Conservation (phyloP, 1,139 yeast species). For the Schizosaccharomyces versatilis region DNA sequence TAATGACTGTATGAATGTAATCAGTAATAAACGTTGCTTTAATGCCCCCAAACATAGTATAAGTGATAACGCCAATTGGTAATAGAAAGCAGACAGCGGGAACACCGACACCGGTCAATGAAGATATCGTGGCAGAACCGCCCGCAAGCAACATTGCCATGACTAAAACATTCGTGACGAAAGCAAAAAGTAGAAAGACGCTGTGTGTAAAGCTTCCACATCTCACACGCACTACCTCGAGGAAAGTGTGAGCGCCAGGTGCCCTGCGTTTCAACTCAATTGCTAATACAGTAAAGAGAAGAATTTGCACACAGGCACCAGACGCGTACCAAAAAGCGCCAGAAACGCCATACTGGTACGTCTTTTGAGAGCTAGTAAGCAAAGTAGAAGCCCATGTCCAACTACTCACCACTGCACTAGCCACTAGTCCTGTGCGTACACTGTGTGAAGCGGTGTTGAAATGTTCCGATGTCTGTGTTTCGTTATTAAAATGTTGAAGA, state of each 20-base stretch:
- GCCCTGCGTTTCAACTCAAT: slow-evolving; percentile 52
- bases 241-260: slow-evolving; percentile 55
- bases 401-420: slow-evolving; percentile 70
- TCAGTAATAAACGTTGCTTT: slow-evolving; percentile 80
- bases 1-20: slow-evolving; percentile 44
- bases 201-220: slow-evolving; percentile 51
- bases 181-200: slow-evolving; percentile 52
- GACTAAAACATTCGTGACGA: slow-evolving; percentile 69
- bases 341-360: slow-evolving; percentile 52
- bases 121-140: slow-evolving; percentile 58
- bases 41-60: slow-evolving; percentile 72
- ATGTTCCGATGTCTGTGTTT: slow-evolving; percentile 70
- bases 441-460: slow-evolving; percentile 74
- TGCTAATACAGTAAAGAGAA: slow-evolving; percentile 50
- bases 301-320: slow-evolving; percentile 56
- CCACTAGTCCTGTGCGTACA: slow-evolving; percentile 58
- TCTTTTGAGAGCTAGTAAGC: slow-evolving; percentile 55
- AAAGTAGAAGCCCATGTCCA: slow-evolving; percentile 93
- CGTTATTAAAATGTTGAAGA: slow-evolving; percentile 53
- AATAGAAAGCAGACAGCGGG: slow-evolving; percentile 62
- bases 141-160: slow-evolving; percentile 76
- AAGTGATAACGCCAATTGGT: slow-evolving; percentile 63
- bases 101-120: slow-evolving; percentile 61
- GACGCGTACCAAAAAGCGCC: slow-evolving; percentile 59
- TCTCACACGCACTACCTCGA: slow-evolving; percentile 45